Conservation (phyloP, 352 stramenopile species). For the Elongisporangium prolatum region DNA sequence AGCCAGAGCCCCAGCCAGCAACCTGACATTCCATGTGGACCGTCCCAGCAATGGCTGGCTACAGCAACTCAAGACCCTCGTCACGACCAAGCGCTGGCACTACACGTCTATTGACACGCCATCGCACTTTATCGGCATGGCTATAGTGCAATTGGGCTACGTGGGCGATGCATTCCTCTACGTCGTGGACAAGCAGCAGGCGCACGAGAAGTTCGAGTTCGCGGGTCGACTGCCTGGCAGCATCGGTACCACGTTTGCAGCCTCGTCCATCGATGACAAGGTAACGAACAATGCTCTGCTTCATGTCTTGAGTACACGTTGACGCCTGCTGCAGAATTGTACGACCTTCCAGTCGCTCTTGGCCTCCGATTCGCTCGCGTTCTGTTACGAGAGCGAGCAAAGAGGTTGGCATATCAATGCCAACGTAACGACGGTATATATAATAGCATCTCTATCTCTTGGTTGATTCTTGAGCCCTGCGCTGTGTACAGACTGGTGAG, state of each 20-base stretch:
- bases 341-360: constrained; percentile 16
- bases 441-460: background rate
- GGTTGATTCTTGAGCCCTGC: background rate
- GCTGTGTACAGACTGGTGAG: constrained; percentile 9
- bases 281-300: background rate
- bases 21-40: constrained; percentile 29
- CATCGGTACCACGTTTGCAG: constrained; percentile 24
- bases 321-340: constrained; percentile 10
- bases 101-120: constrained; percentile 34
- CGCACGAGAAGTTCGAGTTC: constrained; percentile 35
- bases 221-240: constrained; percentile 17
- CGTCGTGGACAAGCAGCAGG: constrained; percentile 32
- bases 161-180: constrained; percentile 37
- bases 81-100: constrained; percentile 40
- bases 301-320: background rate
- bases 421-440: constrained; percentile 16
- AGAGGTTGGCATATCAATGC: constrained; percentile 19
- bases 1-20: constrained; percentile 16
- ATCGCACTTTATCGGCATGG: constrained; percentile 31
- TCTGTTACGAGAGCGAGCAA: constrained; percentile 19
- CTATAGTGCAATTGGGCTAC: constrained; percentile 38
- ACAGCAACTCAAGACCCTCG: constrained; percentile 5
- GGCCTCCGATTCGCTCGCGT: constrained; percentile 12
- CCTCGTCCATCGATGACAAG: constrained; percentile 31
- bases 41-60: constrained; percentile 1